Base-by-base conservation (phyloP, 2,329 filamentous ascomycete species). In the Trichoderma harzianum region DNA sequence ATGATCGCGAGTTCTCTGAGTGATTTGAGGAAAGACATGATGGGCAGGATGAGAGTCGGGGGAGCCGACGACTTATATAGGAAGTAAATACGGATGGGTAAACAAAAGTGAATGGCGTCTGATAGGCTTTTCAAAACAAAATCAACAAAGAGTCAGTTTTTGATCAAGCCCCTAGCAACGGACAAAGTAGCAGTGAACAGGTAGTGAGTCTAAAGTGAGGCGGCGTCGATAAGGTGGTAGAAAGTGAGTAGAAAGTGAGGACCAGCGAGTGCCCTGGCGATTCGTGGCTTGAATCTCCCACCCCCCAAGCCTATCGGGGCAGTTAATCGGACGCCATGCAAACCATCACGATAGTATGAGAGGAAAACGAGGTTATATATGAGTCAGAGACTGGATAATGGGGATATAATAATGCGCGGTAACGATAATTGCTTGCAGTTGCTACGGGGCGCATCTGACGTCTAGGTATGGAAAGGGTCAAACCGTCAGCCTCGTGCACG, bases 1-100 rank as follows among this genome's bases (percentile, higher is more conserved):
- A 80, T 79, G 5, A 84, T 84, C 76, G 86, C 86, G 73, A 88
- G 80, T 8, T 86, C 84, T 61, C 85, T 78, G 1, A 91, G 83
- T 36, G 86, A 86, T 73, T 86, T 85, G 74, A 60, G 30, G 57
- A 83, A 80, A 64, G 82, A 78, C 84, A 85, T 84, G 72, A 34
- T 73, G 67, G 58, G 53, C 57, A 34, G n/a, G 34, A 43, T 16
- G 64, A 11, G 51, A n/a, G 21, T 62, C 28, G 57, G 43, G 39
- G 39, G 26, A 36, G 39, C 57, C 36, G 65, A 68, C 55, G 21
- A 26, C 60, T 43, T 60, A 47, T 69, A 47, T 69, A 51, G n/a
- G n/a, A 47, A 32, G 18, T 62, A 57, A 58, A 30, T 18, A 36
- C 11, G 21, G 21, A 62, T 28, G 55, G 18, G 55, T 18, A 47